A percentile compares a stretch with the other conserved stretches of the same genome.
Conservation (phyloP, 352 stramenopile genomes). For the Aphanomyces invadans region DNA sequence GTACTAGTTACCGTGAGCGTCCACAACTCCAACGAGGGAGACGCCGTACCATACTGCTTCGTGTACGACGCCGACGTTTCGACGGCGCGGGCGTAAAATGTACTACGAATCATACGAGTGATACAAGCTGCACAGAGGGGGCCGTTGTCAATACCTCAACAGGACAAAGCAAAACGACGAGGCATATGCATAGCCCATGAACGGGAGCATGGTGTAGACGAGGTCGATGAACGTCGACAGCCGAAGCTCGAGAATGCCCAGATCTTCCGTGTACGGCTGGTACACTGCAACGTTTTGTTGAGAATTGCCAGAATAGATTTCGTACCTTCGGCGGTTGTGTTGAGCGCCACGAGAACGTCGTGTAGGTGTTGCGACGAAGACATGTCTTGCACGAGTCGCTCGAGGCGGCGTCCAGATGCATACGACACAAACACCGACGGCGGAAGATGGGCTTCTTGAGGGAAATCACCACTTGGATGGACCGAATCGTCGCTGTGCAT, state of each 20-base stretch:
- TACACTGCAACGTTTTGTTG: background rate
- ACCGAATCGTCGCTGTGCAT: conserved; percentile 1
- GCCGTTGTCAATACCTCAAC: conserved; percentile 9
- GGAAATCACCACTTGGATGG: background rate
- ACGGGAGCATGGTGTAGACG: conserved; percentile 9
- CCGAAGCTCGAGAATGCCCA: background rate
- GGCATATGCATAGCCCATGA: conserved; percentile 22
- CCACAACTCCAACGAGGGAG: too few species aligned
- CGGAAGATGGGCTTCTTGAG: background rate
- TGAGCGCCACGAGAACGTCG: background rate
- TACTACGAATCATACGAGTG: background rate
- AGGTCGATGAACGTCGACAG: background rate
- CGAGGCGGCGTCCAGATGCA: background rate
- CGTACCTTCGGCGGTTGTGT: conserved; percentile 12
- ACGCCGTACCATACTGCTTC: background rate
- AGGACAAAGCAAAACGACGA: conserved; percentile 20
- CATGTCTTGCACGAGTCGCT: too few species aligned
- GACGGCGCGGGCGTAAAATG: background rate
- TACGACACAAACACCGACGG: conserved; percentile 18
- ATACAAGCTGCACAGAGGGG: background rate
- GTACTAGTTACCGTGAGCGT: background rate
- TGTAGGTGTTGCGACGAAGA: background rate
- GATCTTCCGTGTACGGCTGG: background rate
- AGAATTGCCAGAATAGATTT: background rate
- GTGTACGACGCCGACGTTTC: background rate